These are phyloP conservation scores for Paecilomyces fulvus DNA, from an alignment of 2,329 filamentous ascomycete genomes.

Conservation along the genomic window DNA sequence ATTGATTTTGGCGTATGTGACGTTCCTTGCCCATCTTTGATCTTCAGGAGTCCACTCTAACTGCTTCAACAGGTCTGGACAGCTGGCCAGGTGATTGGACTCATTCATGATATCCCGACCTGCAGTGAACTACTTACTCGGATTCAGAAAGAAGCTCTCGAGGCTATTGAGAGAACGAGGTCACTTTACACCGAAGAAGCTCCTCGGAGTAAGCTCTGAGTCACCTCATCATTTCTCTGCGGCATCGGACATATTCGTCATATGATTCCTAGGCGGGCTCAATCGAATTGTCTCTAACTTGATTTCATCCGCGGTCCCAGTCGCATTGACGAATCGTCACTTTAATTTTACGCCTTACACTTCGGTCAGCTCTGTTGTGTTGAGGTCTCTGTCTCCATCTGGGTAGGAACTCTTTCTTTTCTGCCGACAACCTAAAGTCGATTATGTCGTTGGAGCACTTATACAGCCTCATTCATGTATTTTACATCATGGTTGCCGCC, in stretches of 20 bases:
- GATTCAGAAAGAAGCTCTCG: slow-evolving; percentile 69
- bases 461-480: too few species aligned
- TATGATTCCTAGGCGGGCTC: neutral
- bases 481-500: too few species aligned
- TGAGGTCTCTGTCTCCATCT: neutral
- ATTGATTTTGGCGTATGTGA: slow-evolving; percentile 73
- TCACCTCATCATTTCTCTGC: neutral
- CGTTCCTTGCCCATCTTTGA: neutral
- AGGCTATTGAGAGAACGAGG: slow-evolving; percentile 53
- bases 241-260: neutral
- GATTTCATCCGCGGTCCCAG: neutral
- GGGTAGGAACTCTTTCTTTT: neutral
- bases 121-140: slow-evolving; percentile 60
- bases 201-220: slow-evolving; percentile 51
- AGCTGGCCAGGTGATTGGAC: slow-evolving; percentile 85
- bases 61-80: slow-evolving; percentile 68
- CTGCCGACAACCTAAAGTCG: neutral
- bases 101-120: slow-evolving; percentile 76
- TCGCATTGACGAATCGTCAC: neutral
- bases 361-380: neutral
- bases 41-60: slow-evolving; percentile 6
- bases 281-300: neutral
- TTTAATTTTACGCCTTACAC: neutral
- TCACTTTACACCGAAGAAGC: slow-evolving; percentile 40
- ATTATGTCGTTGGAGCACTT: neutral